Evolutionary conservation across 495 filamentous ascomycete genomes (phyloP), one percentile per base, ranked within the genome.

Genomic region (Neurospora africana): DNA sequence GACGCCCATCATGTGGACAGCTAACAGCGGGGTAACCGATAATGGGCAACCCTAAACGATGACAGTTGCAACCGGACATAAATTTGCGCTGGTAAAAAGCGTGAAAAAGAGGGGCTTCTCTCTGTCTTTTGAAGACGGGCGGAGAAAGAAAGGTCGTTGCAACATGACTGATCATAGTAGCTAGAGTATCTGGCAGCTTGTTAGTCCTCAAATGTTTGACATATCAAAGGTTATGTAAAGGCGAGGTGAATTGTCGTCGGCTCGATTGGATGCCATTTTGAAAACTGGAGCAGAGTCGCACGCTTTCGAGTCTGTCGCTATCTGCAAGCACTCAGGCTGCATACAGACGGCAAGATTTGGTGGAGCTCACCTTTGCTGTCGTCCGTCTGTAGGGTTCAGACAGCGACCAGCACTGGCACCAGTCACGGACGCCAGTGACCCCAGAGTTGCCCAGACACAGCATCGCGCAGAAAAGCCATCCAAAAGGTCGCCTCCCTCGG

Each of bases 241-340:
- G 74, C 67, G 68, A 76, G 70, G 70, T 75, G 76, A 75, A 68
- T 53, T 74, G 75, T 77, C 69, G 72, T 41, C 40, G 69, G 70
- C 65, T 61, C 70, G 69, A 77, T 75, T 77, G 75, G 75, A 23
- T 43, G 72, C 41, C 40, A 73, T 23, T 33, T 30, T 65, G 53
- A 5, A 65, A 65, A 65, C 30, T 35, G 53, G 53, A 65, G 53
- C 53, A 65, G 27, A 33, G 53, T 65, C 27, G 53, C 53, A 65
- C 53, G 53, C 53, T 65, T 65, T 33, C 53, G 53, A 65, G 15
- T 33, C 53, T 65, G 53, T 65, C 53, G 53, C 53, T 65, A 35
- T 65, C 27, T 65, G 53, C 53, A 65, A 65, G 27, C 27, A 61
- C 53, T 61, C 53, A 27, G 13, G 27, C 53, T 65, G 53, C 53